Evolutionary conservation across 2,329 filamentous ascomycete genomes (phyloP).

Genomic region (Fusarium sp.): DNA sequence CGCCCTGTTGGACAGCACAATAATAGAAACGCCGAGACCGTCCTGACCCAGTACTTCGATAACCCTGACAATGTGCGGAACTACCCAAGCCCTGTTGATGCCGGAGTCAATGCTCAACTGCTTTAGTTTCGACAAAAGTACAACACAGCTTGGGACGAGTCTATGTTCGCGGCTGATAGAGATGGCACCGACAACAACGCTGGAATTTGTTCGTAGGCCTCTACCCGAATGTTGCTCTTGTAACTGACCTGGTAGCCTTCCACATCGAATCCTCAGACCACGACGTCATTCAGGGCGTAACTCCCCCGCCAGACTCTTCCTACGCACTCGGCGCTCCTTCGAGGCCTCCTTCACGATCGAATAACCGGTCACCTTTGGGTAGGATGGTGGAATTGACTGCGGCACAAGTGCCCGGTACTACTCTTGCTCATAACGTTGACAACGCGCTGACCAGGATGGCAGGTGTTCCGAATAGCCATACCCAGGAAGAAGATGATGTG

Average conservation of each 20-base stretch:
- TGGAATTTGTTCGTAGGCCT: constrained; percentile 57
- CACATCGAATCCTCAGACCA: constrained; percentile 65
- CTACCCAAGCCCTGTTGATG: background rate
- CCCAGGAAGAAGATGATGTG: constrained; percentile 67
- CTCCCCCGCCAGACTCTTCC: constrained; percentile 55
- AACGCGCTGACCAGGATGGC: constrained; percentile 42
- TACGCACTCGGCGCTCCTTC: constrained; percentile 64
- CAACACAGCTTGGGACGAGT: constrained; percentile 64
- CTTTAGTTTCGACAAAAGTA: constrained; percentile 62
- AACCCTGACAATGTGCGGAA: constrained; percentile 51
- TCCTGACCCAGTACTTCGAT: constrained; percentile 66
- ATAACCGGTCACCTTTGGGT: constrained; percentile 67
- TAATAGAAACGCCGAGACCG: constrained; percentile 59
- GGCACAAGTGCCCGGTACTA: constrained; percentile 56
- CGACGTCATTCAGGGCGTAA: constrained; percentile 57
- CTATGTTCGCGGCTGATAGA: constrained; percentile 63
- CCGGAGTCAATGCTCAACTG: constrained; percentile 26
- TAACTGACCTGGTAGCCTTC: constrained; percentile 59
- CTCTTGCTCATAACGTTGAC: constrained; percentile 34
- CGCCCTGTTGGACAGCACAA: constrained; percentile 48
- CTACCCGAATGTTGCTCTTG: background rate
- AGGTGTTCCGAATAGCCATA: constrained; percentile 53
- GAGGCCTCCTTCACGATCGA: constrained; percentile 71
- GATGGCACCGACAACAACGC: constrained; percentile 60
- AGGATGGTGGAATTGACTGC: constrained; percentile 63